These are phyloP conservation scores for Phytophthora citrophthora DNA, from an alignment of 352 stramenopile species.

Conservation along the genomic window DNA sequence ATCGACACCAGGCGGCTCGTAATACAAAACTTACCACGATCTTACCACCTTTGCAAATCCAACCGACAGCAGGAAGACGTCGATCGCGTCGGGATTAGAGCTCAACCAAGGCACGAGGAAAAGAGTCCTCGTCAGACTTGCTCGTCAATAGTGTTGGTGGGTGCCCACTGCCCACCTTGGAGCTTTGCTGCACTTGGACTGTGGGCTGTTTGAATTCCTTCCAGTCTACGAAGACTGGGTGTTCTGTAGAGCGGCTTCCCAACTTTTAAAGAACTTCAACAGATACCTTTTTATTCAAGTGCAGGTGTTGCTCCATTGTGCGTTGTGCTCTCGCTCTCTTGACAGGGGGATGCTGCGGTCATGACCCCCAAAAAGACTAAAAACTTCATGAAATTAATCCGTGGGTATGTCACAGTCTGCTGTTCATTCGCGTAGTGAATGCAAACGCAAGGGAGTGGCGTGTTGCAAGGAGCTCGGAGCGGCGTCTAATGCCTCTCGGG, in stretches of 20 bases:
- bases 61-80: not conserved
- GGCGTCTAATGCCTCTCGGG: not conserved
- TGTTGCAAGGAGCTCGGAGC: no score
- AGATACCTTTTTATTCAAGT: slow-evolving; percentile 17
- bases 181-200: not conserved
- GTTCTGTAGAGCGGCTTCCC: slow-evolving; percentile 1
- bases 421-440: not conserved
- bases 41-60: not conserved
- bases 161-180: not conserved
- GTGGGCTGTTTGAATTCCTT: no score
- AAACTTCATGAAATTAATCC: slow-evolving; percentile 7
- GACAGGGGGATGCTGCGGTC: slow-evolving; percentile 16
- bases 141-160: no score
- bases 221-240: no score
- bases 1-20: not conserved
- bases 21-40: not conserved
- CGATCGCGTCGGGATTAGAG: not conserved
- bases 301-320: slow-evolving; percentile 17
- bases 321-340: slow-evolving; percentile 19
- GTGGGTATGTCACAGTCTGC: slow-evolving; percentile 13
- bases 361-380: slow-evolving; percentile 4
- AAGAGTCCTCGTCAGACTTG: not conserved
- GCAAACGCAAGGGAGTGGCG: not conserved
- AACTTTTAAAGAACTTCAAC: slow-evolving; percentile 11
- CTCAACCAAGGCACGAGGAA: not conserved